Evolutionary conservation across 805 yeast species (phyloP).

Genomic region (Candida maris): DNA sequence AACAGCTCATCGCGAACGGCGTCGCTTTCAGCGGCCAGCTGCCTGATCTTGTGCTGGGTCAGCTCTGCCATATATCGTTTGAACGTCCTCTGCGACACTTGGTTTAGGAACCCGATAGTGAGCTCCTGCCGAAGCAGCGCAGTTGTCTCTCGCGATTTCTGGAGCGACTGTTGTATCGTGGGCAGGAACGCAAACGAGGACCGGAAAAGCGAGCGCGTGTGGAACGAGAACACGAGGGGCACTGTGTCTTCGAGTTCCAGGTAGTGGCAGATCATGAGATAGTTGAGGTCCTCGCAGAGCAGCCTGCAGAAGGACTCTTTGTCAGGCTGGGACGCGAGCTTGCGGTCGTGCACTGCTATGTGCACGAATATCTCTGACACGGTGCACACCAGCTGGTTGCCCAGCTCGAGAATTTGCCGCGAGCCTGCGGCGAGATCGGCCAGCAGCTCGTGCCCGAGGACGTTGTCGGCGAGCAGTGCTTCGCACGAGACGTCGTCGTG

Average conservation of each 20-base stretch:
- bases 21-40: background rate
- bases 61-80: slow-evolving; percentile 7
- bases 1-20: slow-evolving; percentile 7
- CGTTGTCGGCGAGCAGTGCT: slow-evolving; percentile 11
- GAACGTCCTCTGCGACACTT: slow-evolving; percentile 12
- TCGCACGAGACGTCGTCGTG: slow-evolving; percentile 5
- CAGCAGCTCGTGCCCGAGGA: slow-evolving; percentile 13
- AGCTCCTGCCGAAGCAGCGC: slow-evolving; percentile 19
- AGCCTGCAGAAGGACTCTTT: slow-evolving; percentile 2
- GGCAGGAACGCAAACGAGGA: slow-evolving; percentile 14
- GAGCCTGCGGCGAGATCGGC: slow-evolving; percentile 11
- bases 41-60: slow-evolving; percentile 3
- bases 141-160: slow-evolving; percentile 15
- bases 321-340: slow-evolving; percentile 1
- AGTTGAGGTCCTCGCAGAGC: slow-evolving; percentile 24
- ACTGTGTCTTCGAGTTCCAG: slow-evolving; percentile 19
- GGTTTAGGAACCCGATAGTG: slow-evolving; percentile 24
- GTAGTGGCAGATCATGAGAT: slow-evolving; percentile 22
- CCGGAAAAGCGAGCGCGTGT: slow-evolving; percentile 19
- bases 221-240: slow-evolving; percentile 31
- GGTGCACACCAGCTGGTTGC: slow-evolving; percentile 7
- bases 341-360: slow-evolving; percentile 8
- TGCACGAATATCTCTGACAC: slow-evolving; percentile 8
- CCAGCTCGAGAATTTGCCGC: slow-evolving; percentile 9
- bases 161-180: slow-evolving; percentile 17